Percentiles rank a stretch among this genome's conserved stretches.
phyloP scores from a whole-genome alignment of 495 filamentous ascomycete species.

The Pyronema omphalodes region DNA sequence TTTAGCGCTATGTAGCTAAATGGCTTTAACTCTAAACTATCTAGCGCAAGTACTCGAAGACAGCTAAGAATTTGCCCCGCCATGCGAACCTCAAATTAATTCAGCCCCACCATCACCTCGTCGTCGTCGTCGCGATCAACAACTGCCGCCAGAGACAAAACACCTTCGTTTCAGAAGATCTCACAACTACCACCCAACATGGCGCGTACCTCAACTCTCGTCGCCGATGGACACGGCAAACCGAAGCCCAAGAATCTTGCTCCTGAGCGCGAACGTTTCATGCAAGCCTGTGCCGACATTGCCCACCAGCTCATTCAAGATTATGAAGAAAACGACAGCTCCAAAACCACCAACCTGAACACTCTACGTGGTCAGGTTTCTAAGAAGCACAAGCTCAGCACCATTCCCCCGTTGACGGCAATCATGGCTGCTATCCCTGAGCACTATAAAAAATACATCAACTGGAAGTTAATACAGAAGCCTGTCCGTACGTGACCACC shows the following conservation, averaged over 20 bases:
- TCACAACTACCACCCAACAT: too few species aligned
- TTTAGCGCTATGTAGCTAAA: too few species aligned
- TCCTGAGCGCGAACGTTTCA: conserved; percentile 82
- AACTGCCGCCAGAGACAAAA: too few species aligned
- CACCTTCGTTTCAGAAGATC: too few species aligned
- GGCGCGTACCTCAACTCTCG: neutral
- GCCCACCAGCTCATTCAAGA: conserved; percentile 85
- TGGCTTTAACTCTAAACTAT: too few species aligned
- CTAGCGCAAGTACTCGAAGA: too few species aligned
- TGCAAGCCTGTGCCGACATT: conserved; percentile 88
- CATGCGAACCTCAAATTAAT: too few species aligned
- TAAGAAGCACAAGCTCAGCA: conserved; percentile 73
- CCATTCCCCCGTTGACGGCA: conserved; percentile 77
- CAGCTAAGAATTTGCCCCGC: too few species aligned
- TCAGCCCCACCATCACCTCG: too few species aligned
- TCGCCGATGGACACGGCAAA: too few species aligned
- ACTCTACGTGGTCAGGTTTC: conserved; percentile 67
- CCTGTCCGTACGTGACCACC: conserved; percentile 52
- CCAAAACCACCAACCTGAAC: conserved; percentile 82
- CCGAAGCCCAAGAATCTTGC: conserved; percentile 17
- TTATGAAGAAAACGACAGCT: conserved; percentile 58
- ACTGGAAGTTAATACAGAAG: conserved; percentile 88
- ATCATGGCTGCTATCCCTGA: conserved; percentile 96
- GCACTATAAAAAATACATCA: conserved; percentile 97
- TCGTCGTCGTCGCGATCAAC: too few species aligned